Conservation (phyloP, 2,329 filamentous ascomycete species). For the Elsinoe necatrix region DNA sequence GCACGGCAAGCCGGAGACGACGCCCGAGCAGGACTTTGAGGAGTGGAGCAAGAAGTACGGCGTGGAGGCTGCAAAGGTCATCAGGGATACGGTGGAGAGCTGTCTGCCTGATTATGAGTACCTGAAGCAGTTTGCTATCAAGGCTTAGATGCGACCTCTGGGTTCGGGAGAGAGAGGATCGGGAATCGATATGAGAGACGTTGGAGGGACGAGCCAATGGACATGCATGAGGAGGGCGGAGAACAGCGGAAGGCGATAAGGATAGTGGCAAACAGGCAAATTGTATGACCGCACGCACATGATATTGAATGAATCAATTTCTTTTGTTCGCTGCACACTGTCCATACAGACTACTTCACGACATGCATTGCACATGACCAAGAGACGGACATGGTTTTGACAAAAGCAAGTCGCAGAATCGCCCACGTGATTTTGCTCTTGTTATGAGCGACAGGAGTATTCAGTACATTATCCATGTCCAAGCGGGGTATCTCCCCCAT, state of each 20-base stretch:
- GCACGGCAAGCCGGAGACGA: constrained; percentile 55
- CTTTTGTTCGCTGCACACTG: too few species aligned
- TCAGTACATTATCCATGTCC: not conserved
- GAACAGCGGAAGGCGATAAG: too few species aligned
- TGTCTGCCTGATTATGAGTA: constrained; percentile 73
- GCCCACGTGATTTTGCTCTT: too few species aligned
- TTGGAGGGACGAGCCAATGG: not conserved
- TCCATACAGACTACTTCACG: too few species aligned
- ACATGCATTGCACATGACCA: too few species aligned
- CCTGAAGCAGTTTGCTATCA: constrained; percentile 67
- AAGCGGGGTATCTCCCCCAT: constrained; percentile 8
- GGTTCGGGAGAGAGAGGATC: not conserved
- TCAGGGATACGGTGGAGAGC: constrained; percentile 60
- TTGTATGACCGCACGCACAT: not conserved
- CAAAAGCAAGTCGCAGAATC: too few species aligned
- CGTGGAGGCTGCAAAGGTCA: constrained; percentile 59
- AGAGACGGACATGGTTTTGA: too few species aligned
- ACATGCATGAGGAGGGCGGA: too few species aligned
- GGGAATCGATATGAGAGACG: not conserved
- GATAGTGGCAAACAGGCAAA: not conserved
- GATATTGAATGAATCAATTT: too few species aligned
- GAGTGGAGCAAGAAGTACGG: constrained; percentile 72
- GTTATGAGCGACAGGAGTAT: not conserved
- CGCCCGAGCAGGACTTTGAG: constrained; percentile 56
- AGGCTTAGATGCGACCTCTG: constrained; percentile 27